Base-by-base conservation (phyloP, 169 alveolate genomes). In the Babesia gibsoni region DNA sequence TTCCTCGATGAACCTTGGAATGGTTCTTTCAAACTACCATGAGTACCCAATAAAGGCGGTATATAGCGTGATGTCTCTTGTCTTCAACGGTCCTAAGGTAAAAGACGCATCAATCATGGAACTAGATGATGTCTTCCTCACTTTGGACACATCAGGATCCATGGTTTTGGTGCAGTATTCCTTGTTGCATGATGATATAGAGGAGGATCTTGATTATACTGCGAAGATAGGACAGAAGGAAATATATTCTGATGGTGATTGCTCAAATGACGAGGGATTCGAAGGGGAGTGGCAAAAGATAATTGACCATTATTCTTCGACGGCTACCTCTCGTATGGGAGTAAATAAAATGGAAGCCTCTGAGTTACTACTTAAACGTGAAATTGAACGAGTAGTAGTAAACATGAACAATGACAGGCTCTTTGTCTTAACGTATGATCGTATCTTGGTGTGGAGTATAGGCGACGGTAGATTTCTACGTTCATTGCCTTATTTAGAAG, bases 381-480 rank as follows among this genome's bases (percentile, higher is more conserved):
- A 48, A 6, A 65, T 77, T 7, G 86, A 67, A 23, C 70, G 74
- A 22, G 48, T 68, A 7, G 73, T 43, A 2, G 16, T 77, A 7
- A 57, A 77, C 67, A n/a, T 25, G 35, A 49, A 67, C 23, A 77
- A 64, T 49, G 82, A 77, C 50, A 23, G 41, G n/a, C 53, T 77
- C 42, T 67, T 27, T 27, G 80, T 77, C 20, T 33, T 77, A 39
- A 77, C 86, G 2, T 22, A 56, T 45, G 37, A 52, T 52, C 23
- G 39, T 10, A 69, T 77, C 45, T 37, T 77, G 52, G 23, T 77
- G 8, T 77, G 86, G 86, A 61, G 82, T 20, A 12, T 65, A 25
- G 37, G 32, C 22, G 36, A 39, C 18, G 86, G 86, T 25, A 25
- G 66, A 8, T 66, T 77, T 20, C 25, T 77, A 36, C 53, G 69